Evolutionary conservation across 2,329 filamentous ascomycete species (phyloP).

Genomic region (Colletotrichum godetiae): DNA sequence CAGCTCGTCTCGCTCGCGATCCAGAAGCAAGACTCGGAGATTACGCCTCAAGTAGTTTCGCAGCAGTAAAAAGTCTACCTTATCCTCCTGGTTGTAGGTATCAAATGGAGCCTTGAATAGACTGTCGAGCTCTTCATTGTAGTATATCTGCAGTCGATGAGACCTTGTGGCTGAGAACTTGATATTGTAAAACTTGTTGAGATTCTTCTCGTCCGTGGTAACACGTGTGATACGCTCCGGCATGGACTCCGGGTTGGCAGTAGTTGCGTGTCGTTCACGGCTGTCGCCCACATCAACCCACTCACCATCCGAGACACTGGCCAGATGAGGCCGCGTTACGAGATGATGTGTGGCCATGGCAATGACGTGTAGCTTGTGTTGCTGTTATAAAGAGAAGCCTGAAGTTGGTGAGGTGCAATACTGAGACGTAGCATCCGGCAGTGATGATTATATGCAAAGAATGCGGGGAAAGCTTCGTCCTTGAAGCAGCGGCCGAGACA

Average conservation of each 20-base stretch:
- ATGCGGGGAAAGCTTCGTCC: constrained; percentile 13
- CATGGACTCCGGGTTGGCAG: constrained; percentile 44
- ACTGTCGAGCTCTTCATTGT: constrained; percentile 51
- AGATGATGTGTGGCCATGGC: constrained; percentile 5
- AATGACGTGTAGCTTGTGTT: neutral
- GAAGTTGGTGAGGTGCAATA: neutral
- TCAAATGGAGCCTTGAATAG: constrained; percentile 43
- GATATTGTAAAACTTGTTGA: constrained; percentile 62
- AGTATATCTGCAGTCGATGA: constrained; percentile 53
- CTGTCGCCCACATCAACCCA: constrained; percentile 18
- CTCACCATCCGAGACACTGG: neutral
- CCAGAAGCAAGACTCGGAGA: constrained; percentile 21
- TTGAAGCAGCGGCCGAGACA: constrained; percentile 12
- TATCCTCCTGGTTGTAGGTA: constrained; percentile 52
- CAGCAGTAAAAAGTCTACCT: constrained; percentile 62
- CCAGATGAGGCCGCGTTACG: neutral
- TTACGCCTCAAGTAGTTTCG: constrained; percentile 56
- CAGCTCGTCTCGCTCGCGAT: constrained; percentile 49
- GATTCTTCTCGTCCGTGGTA: constrained; percentile 56
- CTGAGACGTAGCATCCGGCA: neutral
- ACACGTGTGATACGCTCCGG: constrained; percentile 56
- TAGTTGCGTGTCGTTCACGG: neutral
- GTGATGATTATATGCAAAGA: neutral
- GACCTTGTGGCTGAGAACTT: constrained; percentile 54
- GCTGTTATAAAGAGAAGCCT: neutral